Base-by-base conservation (phyloP, 75 land plant species). In the Larix kaempferi region DNA sequence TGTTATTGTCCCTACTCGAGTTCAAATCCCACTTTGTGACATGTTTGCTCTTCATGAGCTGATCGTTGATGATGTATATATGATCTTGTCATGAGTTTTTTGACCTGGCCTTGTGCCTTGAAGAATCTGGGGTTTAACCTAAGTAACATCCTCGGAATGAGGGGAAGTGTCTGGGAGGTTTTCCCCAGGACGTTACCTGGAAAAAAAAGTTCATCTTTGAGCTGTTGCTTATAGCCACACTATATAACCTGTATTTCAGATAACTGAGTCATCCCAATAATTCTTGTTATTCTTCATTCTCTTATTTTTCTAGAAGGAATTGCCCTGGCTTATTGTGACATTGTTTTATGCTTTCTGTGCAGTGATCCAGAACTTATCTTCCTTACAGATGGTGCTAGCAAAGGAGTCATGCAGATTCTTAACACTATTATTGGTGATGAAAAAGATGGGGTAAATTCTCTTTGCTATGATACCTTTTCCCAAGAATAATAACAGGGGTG, bases 301-400 rank as follows among this genome's bases (percentile, higher is more conserved):
- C 17, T 16, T 56, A 59, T 16, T 12, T 27, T 59, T 59, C 17
- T 56, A 17, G 3, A 54, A 75, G 71, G 67, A n/a, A 35, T 35
- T 22, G 26, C 33, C 3, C 22, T 22, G 27, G 69, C 76, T 55
- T 58, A 41, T 41, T 37, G 37, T 5, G 17, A 73, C 39, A 25
- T 56, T 8, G 44, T 37, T 58, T 19, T 52, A 16, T 77, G 61
- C 75, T 22, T 69, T 58, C 23, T 39, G 75, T 83, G 64, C 92
- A 95, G 99, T 84, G 94, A 98, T 79, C 98, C 96, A 73, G 99
- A 98, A 75, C 90, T 86, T 63, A 95, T 98, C 78, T 95, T 84
- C 82, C 92, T 98, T 49, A 98, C 99, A 3, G 99, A 95, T 86
- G 99, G 99, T 57, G 99, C 99, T 27, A 98, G 99, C 88, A 93